phyloP scores from a whole-genome alignment of 75 land plant species.

The Pinus taeda region DNA sequence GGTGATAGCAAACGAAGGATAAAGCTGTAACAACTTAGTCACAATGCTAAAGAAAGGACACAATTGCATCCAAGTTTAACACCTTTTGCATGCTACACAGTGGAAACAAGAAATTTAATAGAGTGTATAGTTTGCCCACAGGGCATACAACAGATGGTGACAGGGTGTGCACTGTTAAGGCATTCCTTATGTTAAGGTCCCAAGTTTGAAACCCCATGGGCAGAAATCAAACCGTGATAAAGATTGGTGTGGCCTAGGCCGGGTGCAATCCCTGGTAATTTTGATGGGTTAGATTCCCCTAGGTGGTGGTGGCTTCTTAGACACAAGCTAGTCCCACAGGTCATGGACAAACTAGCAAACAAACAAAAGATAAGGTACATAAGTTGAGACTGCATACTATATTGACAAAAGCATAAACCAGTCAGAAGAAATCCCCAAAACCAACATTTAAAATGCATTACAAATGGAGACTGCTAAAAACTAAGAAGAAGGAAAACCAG shows the following conservation, averaged over 20 bases:
- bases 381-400: not conserved
- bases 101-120: not conserved
- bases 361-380: not conserved
- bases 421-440: not conserved
- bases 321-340: too few species aligned
- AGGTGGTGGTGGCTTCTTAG: too few species aligned
- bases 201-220: too few species aligned
- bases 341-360: too few species aligned
- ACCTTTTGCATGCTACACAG: not conserved
- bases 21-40: not conserved
- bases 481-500: not conserved
- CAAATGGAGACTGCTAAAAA: not conserved
- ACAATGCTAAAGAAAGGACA: not conserved
- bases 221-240: too few species aligned
- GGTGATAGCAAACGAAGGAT: not conserved
- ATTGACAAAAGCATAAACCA: not conserved
- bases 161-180: too few species aligned
- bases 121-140: not conserved
- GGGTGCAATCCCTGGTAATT: too few species aligned
- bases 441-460: not conserved
- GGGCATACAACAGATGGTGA: too few species aligned
- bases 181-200: too few species aligned
- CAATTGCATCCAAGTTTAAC: not conserved
- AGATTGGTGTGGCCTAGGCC: too few species aligned
- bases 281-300: too few species aligned